Conservation (phyloP, 2,329 filamentous ascomycete species). For the Cladophialophora yegresii region DNA sequence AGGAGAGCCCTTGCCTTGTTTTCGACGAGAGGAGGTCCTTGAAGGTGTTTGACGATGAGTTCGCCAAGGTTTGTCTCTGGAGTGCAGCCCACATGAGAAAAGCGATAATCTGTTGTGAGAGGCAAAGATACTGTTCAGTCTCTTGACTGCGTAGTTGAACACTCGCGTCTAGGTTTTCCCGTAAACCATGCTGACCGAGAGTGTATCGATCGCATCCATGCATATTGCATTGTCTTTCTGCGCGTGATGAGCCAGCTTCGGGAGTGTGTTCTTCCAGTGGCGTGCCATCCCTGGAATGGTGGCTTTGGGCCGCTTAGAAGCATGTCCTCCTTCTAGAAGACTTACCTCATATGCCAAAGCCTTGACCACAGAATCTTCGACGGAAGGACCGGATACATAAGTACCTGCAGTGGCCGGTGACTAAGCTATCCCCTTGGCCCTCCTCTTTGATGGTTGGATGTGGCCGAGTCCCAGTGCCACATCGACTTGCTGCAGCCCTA, state of each 20-base stretch:
- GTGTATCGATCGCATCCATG: not conserved
- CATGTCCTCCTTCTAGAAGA: not conserved
- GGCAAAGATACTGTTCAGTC: not conserved
- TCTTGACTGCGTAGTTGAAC: not conserved
- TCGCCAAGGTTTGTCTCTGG: too few species aligned
- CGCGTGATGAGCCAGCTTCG: not conserved
- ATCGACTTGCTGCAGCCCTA: too few species aligned
- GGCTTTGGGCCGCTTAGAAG: not conserved
- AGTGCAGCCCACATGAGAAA: not conserved
- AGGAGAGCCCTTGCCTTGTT: not conserved
- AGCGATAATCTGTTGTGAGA: not conserved
- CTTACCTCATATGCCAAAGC: not conserved
- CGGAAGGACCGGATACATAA: not conserved
- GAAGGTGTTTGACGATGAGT: not conserved
- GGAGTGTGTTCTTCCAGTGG: not conserved
- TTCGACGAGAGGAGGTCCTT: not conserved
- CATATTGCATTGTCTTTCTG: not conserved
- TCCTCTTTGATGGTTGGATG: not conserved
- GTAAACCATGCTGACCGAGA: not conserved
- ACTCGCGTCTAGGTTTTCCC: not conserved
- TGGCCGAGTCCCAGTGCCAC: too few species aligned
- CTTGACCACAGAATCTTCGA: not conserved
- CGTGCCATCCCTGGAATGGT: not conserved
- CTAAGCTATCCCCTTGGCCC: conserved; percentile 3
- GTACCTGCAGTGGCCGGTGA: not conserved